These are phyloP conservation scores for Pseudevernia furfuracea DNA, from an alignment of 495 filamentous ascomycete genomes.

Conservation along the genomic window DNA sequence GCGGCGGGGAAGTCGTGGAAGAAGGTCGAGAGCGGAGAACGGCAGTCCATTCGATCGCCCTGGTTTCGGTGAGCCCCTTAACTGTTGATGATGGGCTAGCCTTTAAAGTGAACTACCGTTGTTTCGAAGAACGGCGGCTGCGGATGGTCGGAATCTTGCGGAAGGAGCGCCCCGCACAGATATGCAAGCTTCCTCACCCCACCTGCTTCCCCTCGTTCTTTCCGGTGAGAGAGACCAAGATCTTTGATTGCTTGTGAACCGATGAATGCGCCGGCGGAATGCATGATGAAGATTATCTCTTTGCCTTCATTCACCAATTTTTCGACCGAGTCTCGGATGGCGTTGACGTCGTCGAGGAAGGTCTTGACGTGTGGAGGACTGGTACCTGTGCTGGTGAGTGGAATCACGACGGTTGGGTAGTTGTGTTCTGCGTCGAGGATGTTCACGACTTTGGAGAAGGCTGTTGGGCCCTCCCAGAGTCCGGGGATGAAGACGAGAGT, in stretches of 20 bases:
- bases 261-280: constrained; percentile 34
- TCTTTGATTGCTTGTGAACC: constrained; percentile 34
- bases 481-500: constrained; percentile 32
- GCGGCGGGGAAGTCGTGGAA: constrained; percentile 22
- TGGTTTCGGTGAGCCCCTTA: too few relatives aligned
- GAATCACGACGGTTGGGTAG: constrained; percentile 18
- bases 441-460: constrained; percentile 23
- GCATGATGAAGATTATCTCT: constrained; percentile 33
- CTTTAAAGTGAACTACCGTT: too few relatives aligned
- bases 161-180: constrained; percentile 23
- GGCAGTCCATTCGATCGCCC: constrained; percentile 7
- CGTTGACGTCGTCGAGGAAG: constrained; percentile 27
- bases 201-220: neutral
- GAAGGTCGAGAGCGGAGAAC: constrained; percentile 3
- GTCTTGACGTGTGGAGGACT: constrained; percentile 22
- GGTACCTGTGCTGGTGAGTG: constrained; percentile 26
- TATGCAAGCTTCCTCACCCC: constrained; percentile 30
- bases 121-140: constrained; percentile 26
- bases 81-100: too few relatives aligned
- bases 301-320: constrained; percentile 19
- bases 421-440: constrained; percentile 13
- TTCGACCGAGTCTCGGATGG: constrained; percentile 24
- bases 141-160: constrained; percentile 22
- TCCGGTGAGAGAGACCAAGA: constrained; percentile 14
- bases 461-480: constrained; percentile 31